A percentile compares a stretch with the other conserved stretches of the same genome.
Evolutionary conservation across 2,329 filamentous ascomycete species (phyloP).

Genomic region (Lomentospora prolificans): DNA sequence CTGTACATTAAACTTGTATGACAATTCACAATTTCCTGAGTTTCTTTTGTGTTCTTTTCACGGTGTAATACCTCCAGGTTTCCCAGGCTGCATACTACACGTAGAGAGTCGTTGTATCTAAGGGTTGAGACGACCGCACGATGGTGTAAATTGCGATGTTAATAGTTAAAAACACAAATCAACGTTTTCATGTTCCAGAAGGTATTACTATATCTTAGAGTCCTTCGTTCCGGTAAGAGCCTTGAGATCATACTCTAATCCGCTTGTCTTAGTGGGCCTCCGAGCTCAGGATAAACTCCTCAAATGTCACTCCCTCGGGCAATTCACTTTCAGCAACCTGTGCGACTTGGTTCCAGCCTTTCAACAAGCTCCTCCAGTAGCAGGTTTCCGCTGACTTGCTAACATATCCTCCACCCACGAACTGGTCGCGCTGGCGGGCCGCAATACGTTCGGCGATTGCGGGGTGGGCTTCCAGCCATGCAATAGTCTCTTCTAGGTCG

Average conservation of each 20-base stretch:
- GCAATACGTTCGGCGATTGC: conserved; percentile 36
- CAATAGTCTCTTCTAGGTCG: conserved; percentile 35
- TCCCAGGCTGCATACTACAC: no score
- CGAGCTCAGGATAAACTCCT: conserved; percentile 22
- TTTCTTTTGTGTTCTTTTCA: background rate
- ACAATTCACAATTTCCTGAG: background rate
- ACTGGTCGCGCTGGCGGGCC: conserved; percentile 32
- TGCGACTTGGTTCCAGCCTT: conserved; percentile 35
- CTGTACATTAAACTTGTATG: background rate
- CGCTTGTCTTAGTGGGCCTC: background rate
- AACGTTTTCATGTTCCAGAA: no score
- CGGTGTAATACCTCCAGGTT: background rate
- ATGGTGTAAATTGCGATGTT: background rate
- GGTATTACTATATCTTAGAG: no score
- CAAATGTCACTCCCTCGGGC: conserved; percentile 25
- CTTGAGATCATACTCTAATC: background rate
- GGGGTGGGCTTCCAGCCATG: conserved; percentile 34
- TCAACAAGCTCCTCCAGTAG: conserved; percentile 41
- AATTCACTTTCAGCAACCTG: conserved; percentile 24
- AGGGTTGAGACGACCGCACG: background rate
- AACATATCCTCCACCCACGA: conserved; percentile 33
- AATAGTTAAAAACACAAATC: background rate
- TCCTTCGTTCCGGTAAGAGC: no score
- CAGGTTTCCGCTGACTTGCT: conserved; percentile 41
- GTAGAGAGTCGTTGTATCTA: background rate